Evolutionary conservation across 2,329 filamentous ascomycete genomes (phyloP).

Genomic region (Alternaria arbusti): DNA sequence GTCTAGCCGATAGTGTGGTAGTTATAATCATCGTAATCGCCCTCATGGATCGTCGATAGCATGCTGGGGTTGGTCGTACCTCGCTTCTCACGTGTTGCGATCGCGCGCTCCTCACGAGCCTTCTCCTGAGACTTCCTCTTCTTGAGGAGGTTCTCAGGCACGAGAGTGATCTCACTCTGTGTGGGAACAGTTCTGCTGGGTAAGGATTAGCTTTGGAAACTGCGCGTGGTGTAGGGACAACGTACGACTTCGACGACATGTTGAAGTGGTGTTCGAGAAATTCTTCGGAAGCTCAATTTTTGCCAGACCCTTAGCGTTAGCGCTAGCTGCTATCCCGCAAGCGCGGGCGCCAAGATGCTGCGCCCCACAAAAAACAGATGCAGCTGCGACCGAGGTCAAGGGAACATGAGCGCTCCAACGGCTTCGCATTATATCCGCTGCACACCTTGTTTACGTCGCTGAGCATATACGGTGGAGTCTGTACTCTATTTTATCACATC

Average conservation of each 20-base stretch:
- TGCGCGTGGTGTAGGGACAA: slow-evolving; percentile 56
- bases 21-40: slow-evolving; percentile 79
- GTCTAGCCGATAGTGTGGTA: slow-evolving; percentile 90
- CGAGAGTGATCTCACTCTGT: slow-evolving; percentile 85
- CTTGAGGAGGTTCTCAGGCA: slow-evolving; percentile 99
- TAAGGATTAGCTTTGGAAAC: slow-evolving; percentile 47
- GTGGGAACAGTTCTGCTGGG: slow-evolving; percentile 82
- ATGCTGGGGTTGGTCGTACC: slow-evolving; percentile 64
- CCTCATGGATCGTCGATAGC: slow-evolving; percentile 27
- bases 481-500: not conserved
- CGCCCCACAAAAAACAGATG: not conserved
- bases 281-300: slow-evolving; percentile 44
- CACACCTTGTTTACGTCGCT: not conserved
- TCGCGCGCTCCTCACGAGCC: slow-evolving; percentile 86
- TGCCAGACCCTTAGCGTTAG: slow-evolving; percentile 12
- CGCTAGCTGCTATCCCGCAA: slow-evolving; percentile 8
- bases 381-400: not conserved
- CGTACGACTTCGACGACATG: slow-evolving; percentile 63
- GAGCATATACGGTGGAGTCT: not conserved
- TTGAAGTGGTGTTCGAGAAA: slow-evolving; percentile 54
- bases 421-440: not conserved
- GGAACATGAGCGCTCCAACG: not conserved
- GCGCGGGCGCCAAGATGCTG: not conserved
- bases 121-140: slow-evolving; percentile 99
- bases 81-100: slow-evolving; percentile 86